phyloP scores from a whole-genome alignment of 139 green algal genomes.

The Closterium sp. region DNA sequence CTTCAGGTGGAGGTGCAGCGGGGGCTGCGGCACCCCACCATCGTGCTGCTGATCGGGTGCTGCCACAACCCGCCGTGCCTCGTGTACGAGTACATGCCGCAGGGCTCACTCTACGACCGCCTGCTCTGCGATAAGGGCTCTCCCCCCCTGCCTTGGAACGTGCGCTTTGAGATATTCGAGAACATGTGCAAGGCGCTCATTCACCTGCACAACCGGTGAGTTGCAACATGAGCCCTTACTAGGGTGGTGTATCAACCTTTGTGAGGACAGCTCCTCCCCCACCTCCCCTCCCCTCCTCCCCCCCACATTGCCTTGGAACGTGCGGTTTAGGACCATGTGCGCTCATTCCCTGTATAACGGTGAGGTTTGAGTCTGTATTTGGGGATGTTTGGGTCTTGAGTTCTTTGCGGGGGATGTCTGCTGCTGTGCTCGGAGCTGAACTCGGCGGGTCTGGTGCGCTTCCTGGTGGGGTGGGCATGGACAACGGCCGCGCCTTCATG shows the following conservation, averaged over 20 bases:
- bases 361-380: no score
- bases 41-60: constrained; percentile 63
- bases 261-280: no score
- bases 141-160: constrained; percentile 38
- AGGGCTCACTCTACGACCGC: constrained; percentile 56
- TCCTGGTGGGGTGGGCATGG: no score
- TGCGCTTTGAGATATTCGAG: constrained; percentile 24
- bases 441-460: no score
- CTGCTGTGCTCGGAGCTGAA: background rate
- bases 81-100: constrained; percentile 63
- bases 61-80: constrained; percentile 60
- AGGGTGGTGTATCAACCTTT: background rate
- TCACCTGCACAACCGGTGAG: constrained; percentile 28
- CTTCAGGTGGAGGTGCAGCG: background rate
- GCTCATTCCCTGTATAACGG: constrained; percentile 5
- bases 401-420: no score
- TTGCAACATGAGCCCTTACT: background rate
- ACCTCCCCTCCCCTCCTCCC: background rate
- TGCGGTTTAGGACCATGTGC: constrained; percentile 7
- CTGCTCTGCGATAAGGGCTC: constrained; percentile 9
- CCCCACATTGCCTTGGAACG: constrained; percentile 32
- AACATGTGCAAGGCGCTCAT: constrained; percentile 17
- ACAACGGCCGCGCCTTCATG: constrained; percentile 4
- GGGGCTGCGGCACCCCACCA: constrained; percentile 59
- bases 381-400: background rate